Conservation (phyloP, 495 filamentous ascomycete genomes). For the Staphylotrichum tortipilum region DNA sequence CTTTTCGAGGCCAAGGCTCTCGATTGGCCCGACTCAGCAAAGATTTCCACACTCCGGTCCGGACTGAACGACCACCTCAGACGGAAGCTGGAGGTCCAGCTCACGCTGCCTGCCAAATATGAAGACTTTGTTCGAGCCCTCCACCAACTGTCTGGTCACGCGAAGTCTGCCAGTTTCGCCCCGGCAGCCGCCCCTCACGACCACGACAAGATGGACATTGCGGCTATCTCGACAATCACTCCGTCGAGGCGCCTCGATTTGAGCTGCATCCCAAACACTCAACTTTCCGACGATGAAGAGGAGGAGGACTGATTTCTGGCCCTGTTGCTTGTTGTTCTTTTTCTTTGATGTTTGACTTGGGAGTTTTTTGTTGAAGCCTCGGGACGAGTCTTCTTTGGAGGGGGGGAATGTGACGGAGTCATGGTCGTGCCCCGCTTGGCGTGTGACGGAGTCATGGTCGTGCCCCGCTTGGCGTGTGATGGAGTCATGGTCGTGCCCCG, state of each 20-base stretch:
- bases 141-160: neutral
- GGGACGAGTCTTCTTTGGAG: neutral
- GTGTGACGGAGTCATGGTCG: no score
- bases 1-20: neutral
- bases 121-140: neutral
- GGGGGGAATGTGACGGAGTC: no score
- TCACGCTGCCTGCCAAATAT: neutral
- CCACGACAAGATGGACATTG: neutral
- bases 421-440: no score
- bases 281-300: neutral
- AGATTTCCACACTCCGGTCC: neutral
- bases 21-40: neutral
- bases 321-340: no score
- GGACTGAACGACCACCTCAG: neutral
- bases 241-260: neutral
- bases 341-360: no score
- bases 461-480: no score
- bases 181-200: neutral
- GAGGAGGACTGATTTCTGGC: no score
- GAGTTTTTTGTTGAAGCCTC: neutral
- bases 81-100: neutral
- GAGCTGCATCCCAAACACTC: neutral
- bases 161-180: neutral
- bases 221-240: neutral
- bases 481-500: no score